These are phyloP conservation scores for Boletus coffeatus DNA, from an alignment of 1,284 basidiomycete species.

Conservation along the genomic window DNA sequence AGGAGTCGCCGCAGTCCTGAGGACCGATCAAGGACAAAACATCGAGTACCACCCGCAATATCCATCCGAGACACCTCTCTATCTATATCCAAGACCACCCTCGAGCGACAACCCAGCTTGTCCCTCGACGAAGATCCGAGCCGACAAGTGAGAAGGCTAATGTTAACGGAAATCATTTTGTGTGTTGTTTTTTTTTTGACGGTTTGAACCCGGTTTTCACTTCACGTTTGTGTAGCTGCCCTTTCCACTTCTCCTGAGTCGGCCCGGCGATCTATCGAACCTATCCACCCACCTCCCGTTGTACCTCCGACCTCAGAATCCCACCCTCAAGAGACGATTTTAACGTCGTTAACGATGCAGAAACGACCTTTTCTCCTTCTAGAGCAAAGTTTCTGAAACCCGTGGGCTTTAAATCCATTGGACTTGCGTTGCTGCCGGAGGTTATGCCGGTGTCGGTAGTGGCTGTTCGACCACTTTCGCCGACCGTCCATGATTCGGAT, in stretches of 20 bases:
- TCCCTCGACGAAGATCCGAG: constrained; percentile 19
- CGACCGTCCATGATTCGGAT: constrained; percentile 14
- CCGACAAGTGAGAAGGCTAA: constrained; percentile 22
- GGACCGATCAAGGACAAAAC: constrained; percentile 47
- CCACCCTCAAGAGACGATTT: constrained; percentile 12
- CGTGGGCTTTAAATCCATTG: constrained; percentile 61
- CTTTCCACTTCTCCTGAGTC: constrained; percentile 20
- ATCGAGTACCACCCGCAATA: constrained; percentile 54
- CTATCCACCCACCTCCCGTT: constrained; percentile 28
- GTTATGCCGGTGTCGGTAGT: constrained; percentile 6
- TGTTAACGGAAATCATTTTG: constrained; percentile 33
- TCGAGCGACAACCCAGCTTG: constrained; percentile 23
- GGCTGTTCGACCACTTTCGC: constrained; percentile 13
- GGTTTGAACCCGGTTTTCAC: constrained; percentile 4
- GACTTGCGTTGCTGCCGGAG: constrained; percentile 17
- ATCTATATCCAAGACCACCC: constrained; percentile 29
- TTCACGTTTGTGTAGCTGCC: constrained; percentile 15
- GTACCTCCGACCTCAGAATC: constrained; percentile 21
- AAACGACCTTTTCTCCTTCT: constrained; percentile 21
- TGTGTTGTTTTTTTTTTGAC: constrained; percentile 17
- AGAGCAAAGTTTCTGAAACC: constrained; percentile 31
- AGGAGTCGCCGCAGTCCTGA: constrained; percentile 46
- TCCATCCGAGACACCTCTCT: constrained; percentile 38
- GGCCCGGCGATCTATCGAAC: constrained; percentile 22
- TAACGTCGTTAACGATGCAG: constrained; percentile 11